These are phyloP conservation scores for Euphorbia lathyris DNA, from an alignment of 345 rosid genomes.

Conservation along the genomic window DNA sequence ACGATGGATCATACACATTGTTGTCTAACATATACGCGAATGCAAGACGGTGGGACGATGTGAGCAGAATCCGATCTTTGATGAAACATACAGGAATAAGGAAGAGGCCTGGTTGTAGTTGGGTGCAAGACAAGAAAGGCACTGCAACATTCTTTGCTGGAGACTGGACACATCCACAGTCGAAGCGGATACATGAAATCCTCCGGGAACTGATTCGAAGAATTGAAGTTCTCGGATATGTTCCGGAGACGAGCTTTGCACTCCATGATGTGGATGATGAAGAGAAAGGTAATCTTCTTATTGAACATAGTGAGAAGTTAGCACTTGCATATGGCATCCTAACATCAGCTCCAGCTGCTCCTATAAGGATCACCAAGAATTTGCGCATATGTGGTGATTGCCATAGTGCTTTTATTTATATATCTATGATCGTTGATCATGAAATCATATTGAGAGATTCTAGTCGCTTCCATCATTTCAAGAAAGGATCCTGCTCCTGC, in stretches of 20 bases:
- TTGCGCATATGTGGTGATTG: constrained; percentile 82
- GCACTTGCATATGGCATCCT: constrained; percentile 79
- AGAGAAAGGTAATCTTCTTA: constrained; percentile 74
- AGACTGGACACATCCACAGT: constrained; percentile 59
- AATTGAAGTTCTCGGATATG: constrained; percentile 73
- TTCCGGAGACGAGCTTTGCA: constrained; percentile 71
- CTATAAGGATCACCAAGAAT: constrained; percentile 74
- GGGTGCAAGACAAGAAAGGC: constrained; percentile 81
- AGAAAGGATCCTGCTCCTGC: constrained; percentile 75
- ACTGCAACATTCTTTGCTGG: constrained; percentile 71
- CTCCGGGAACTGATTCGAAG: constrained; percentile 54
- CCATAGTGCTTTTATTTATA: constrained; percentile 65
- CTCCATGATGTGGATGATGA: constrained; percentile 92
- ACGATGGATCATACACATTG: constrained; percentile 71
- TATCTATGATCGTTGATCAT: constrained; percentile 57
- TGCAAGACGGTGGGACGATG: constrained; percentile 84
- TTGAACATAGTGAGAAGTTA: constrained; percentile 79
- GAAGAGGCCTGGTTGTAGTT: constrained; percentile 89
- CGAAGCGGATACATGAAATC: constrained; percentile 47
- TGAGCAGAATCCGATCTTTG: constrained; percentile 60
- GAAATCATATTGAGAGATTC: constrained; percentile 85
- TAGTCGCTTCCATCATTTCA: constrained; percentile 91
- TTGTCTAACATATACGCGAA: constrained; percentile 81
- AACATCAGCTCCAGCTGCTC: constrained; percentile 49
- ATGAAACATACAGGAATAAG: constrained; percentile 62